These are phyloP conservation scores for Prunus fruticosa DNA, from an alignment of 306 rosid genomes.

Conservation along the genomic window DNA sequence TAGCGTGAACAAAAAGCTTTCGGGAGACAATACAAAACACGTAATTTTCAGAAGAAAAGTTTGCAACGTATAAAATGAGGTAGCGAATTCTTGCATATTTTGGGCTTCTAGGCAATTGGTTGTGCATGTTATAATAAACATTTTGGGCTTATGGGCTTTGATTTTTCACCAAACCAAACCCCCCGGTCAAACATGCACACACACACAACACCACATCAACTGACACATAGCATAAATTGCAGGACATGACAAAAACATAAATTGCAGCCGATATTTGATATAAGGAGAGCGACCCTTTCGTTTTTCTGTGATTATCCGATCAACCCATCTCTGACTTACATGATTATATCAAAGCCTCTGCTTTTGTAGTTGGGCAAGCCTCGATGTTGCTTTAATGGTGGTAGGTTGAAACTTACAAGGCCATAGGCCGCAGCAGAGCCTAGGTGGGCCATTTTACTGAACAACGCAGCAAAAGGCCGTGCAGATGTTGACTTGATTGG, in stretches of 20 bases:
- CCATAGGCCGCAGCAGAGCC: not conserved
- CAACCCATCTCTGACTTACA: too few relatives aligned
- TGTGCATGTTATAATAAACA: too few relatives aligned
- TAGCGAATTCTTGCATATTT: too few relatives aligned
- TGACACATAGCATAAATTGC: not conserved
- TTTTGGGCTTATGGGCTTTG: not conserved
- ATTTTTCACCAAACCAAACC: not conserved
- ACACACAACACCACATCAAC: not conserved
- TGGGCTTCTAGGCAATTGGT: too few relatives aligned
- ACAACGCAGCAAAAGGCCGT: not conserved
- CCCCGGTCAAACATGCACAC: not conserved
- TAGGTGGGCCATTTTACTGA: not conserved
- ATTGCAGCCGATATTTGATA: not conserved
- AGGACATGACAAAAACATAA: not conserved
- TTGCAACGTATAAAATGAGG: too few relatives aligned
- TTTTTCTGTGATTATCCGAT: too few relatives aligned
- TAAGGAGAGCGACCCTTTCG: not conserved
- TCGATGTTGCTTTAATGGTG: not conserved
- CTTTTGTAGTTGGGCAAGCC: not conserved
- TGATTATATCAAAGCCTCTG: not conserved
- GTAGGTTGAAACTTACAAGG: not conserved
- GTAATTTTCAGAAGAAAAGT: too few relatives aligned
- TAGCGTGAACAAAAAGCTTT: too few relatives aligned
- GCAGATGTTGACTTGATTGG: too few relatives aligned
- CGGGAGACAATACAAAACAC: too few relatives aligned